Conservation (phyloP, 2,329 filamentous ascomycete genomes). For the Fusarium abutilonis region DNA sequence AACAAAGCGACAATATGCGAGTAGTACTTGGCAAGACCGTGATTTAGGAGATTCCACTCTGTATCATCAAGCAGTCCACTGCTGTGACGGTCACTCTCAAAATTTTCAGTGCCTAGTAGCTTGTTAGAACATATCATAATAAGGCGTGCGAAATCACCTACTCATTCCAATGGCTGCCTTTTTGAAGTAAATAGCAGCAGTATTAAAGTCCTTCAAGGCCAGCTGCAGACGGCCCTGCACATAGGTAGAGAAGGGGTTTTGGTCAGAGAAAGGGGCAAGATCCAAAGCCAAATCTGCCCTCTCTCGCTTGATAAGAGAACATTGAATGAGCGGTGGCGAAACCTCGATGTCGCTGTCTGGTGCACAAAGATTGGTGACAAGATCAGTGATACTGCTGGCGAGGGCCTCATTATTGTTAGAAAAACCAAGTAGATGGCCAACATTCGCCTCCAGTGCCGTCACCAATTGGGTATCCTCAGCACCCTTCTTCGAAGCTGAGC, state of each 20-base stretch:
- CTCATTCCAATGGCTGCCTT: slow-evolving; percentile 85
- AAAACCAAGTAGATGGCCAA: slow-evolving; percentile 71
- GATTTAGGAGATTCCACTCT: slow-evolving; percentile 74
- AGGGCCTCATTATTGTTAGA: slow-evolving; percentile 63
- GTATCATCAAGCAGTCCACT: slow-evolving; percentile 77
- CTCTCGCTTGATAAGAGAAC: slow-evolving; percentile 67
- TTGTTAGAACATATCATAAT: slow-evolving; percentile 42
- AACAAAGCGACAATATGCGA: slow-evolving; percentile 85
- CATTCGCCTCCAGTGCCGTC: slow-evolving; percentile 68
- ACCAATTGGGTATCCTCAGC: slow-evolving; percentile 60
- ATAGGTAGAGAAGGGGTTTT: slow-evolving; percentile 76
- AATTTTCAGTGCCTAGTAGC: slow-evolving; percentile 56
- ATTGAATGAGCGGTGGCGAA: slow-evolving; percentile 69
- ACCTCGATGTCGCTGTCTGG: slow-evolving; percentile 73
- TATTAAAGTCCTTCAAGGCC: slow-evolving; percentile 75
- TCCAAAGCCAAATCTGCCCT: slow-evolving; percentile 69
- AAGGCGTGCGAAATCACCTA: slow-evolving; percentile 58
- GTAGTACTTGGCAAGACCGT: slow-evolving; percentile 85
- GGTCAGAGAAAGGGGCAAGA: slow-evolving; percentile 64
- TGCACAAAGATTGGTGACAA: slow-evolving; percentile 72
- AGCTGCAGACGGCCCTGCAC: slow-evolving; percentile 84
- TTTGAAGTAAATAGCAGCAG: slow-evolving; percentile 79
- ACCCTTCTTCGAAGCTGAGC: slow-evolving; percentile 52
- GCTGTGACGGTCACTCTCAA: slow-evolving; percentile 64
- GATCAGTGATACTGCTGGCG: slow-evolving; percentile 70